Evolutionary conservation across 768 basidiomycete genomes (phyloP).

Genomic region (Chiua virens): DNA sequence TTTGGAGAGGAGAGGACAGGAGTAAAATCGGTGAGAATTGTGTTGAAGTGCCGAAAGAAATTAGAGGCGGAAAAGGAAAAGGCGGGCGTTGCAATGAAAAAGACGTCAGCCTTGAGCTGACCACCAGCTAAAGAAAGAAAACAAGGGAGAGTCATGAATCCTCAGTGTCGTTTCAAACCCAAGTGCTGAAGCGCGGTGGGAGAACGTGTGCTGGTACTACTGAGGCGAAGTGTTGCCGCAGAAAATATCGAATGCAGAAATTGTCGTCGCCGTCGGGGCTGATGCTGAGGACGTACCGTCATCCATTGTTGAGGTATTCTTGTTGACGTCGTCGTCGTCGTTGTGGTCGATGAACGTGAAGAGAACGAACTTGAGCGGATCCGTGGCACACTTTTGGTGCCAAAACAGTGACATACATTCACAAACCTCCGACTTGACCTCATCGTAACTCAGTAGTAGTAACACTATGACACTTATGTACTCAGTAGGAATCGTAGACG

Average conservation of each 20-base stretch:
- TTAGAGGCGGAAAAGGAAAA: conserved; percentile 6
- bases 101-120: conserved; percentile 37
- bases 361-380: neutral
- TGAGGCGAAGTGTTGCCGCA: conserved; percentile 36
- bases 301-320: conserved; percentile 46
- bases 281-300: conserved; percentile 86
- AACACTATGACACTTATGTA: too few species aligned
- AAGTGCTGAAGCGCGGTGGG: conserved; percentile 32
- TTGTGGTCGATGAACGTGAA: conserved; percentile 10
- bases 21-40: conserved; percentile 15
- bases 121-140: conserved; percentile 20
- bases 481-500: too few species aligned
- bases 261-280: conserved; percentile 63
- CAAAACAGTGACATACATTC: conserved; percentile 23
- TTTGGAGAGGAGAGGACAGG: conserved; percentile 23
- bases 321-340: conserved; percentile 24
- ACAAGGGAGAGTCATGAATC: conserved; percentile 11
- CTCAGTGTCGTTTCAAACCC: conserved; percentile 28
- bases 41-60: conserved; percentile 6
- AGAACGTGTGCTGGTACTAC: conserved; percentile 31
- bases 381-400: neutral
- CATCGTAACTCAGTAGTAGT: too few species aligned
- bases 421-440: conserved; percentile 10
- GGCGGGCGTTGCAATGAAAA: neutral
- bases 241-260: conserved; percentile 44